These are phyloP conservation scores for Sechiopsis laciniata DNA, from an alignment of 306 rosid species.

Conservation along the genomic window DNA sequence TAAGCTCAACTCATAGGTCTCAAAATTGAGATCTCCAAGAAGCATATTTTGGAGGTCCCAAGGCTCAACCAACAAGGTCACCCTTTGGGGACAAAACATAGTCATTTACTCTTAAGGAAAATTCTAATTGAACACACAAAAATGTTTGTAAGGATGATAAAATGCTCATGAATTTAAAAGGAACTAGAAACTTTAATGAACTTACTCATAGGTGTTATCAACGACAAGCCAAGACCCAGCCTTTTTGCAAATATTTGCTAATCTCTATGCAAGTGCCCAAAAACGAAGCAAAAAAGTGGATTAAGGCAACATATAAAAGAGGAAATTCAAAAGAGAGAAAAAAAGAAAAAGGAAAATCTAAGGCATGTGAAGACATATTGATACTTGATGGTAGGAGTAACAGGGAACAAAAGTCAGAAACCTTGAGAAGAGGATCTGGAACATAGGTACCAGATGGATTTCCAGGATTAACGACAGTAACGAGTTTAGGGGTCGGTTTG, in stretches of 20 bases:
- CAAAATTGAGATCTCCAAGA: no score
- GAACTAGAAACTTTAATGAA: constrained; percentile 3
- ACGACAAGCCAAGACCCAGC: constrained; percentile 89
- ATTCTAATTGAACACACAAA: not conserved
- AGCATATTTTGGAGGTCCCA: no score
- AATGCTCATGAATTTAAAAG: not conserved
- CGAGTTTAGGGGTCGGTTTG: constrained; percentile 88
- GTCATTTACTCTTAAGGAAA: not conserved
- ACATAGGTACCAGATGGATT: constrained; percentile 87
- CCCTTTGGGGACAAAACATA: no score
- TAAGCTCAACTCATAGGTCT: no score
- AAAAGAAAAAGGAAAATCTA: not conserved
- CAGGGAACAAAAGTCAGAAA: constrained; percentile 29
- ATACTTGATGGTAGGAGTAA: not conserved
- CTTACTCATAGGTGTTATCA: constrained; percentile 92
- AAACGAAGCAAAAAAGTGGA: constrained; percentile 20
- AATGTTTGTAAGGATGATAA: not conserved
- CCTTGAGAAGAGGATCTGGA: constrained; percentile 83
- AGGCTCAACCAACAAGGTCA: no score
- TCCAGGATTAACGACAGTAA: constrained; percentile 89
- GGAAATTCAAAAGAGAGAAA: not conserved
- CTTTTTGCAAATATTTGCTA: constrained; percentile 59
- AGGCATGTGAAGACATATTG: constrained; percentile 20
- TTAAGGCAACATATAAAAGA: constrained; percentile 7
- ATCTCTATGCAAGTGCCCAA: constrained; percentile 51